Conservation (phyloP, 495 filamentous ascomycete genomes). For the Penicillium canariense region DNA sequence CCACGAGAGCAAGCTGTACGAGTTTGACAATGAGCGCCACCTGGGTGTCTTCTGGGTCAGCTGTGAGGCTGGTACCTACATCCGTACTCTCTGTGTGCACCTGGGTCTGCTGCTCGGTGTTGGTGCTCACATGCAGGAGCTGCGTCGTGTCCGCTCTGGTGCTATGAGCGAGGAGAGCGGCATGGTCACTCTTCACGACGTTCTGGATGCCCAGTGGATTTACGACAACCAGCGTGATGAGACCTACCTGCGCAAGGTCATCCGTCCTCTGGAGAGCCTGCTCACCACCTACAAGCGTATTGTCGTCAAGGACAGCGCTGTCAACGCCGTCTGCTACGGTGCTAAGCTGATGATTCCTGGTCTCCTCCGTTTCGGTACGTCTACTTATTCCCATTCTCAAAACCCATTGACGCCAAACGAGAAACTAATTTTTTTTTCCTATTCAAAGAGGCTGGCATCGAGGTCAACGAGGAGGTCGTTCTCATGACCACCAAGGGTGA, state of each 20-base stretch:
- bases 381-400: neutral
- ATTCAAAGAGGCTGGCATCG: constrained; percentile 71
- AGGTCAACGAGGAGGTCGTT: constrained; percentile 88
- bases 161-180: constrained; percentile 87
- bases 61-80: constrained; percentile 98
- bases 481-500: constrained; percentile 98
- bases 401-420: constrained; percentile 13
- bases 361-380: constrained; percentile 78
- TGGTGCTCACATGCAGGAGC: constrained; percentile 98
- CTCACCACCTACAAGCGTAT: constrained; percentile 91
- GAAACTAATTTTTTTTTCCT: constrained; percentile 1
- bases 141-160: constrained; percentile 87
- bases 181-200: constrained; percentile 93
- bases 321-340: constrained; percentile 96
- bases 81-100: constrained; percentile 96
- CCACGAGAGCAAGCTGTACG: constrained; percentile 88
- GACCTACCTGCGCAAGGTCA: constrained; percentile 80
- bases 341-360: constrained; percentile 98
- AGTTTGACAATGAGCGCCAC: constrained; percentile 97
- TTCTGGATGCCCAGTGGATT: constrained; percentile 91
- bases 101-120: constrained; percentile 89
- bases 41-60: constrained; percentile 99
- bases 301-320: constrained; percentile 93
- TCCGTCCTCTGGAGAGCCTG: constrained; percentile 85
- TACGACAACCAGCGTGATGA: constrained; percentile 91